A percentile compares a stretch with the other conserved stretches of the same genome.
phyloP scores from a whole-genome alignment of 768 basidiomycete genomes.

The Tylopilus sp. region DNA sequence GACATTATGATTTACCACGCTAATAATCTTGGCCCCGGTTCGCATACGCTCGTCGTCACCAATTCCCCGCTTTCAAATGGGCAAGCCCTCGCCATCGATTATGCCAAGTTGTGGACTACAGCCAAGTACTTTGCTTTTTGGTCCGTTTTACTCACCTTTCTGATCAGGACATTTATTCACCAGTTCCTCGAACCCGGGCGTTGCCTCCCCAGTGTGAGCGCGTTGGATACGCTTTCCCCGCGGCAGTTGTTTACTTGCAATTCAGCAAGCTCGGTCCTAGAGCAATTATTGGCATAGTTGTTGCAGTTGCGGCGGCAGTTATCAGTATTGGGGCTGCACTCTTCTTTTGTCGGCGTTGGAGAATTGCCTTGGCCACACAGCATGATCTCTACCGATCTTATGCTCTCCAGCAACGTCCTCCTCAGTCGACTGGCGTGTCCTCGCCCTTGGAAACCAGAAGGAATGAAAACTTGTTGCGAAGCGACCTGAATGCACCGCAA shows the following conservation, averaged over 20 bases:
- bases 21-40: constrained; percentile 38
- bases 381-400: constrained; percentile 10
- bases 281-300: constrained; percentile 21
- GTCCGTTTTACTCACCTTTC: not conserved
- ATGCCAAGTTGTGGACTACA: constrained; percentile 27
- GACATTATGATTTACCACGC: constrained; percentile 34
- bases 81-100: constrained; percentile 31
- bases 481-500: constrained; percentile 10
- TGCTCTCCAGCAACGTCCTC: constrained; percentile 9
- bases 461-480: constrained; percentile 7
- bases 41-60: constrained; percentile 34
- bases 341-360: constrained; percentile 31
- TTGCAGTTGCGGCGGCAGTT: constrained; percentile 5
- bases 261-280: constrained; percentile 19
- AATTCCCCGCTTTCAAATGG: constrained; percentile 24
- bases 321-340: constrained; percentile 12
- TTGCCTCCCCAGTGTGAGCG: constrained; percentile 12
- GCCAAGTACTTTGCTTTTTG: constrained; percentile 13
- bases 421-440: constrained; percentile 11
- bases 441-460: constrained; percentile 21
- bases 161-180: not conserved
- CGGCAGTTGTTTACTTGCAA: not conserved
- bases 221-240: not conserved
- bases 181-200: not conserved
- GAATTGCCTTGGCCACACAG: constrained; percentile 15